A percentile compares a stretch with the other conserved stretches of the same genome.
Conservation (phyloP, 2,329 filamentous ascomycete species). For the Leptographium wingfieldii region DNA sequence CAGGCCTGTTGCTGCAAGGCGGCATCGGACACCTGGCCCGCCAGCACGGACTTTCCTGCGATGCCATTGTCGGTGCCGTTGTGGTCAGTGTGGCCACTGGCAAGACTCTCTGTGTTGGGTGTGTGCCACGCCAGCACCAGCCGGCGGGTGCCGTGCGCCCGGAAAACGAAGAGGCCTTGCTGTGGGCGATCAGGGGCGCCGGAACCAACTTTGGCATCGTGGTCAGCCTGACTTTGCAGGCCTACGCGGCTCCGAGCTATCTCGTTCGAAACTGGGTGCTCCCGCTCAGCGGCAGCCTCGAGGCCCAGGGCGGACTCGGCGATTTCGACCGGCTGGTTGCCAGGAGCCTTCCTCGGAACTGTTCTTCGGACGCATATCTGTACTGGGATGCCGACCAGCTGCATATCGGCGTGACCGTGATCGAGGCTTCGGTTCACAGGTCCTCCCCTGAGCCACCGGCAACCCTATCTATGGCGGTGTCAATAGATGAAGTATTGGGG, state of each 20-base stretch:
- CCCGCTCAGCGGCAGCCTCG: conserved; percentile 17
- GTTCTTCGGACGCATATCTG: conserved; percentile 43
- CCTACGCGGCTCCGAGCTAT: conserved; percentile 24
- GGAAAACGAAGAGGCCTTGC: conserved; percentile 18
- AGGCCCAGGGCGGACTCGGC: conserved; percentile 23
- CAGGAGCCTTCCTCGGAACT: conserved; percentile 25
- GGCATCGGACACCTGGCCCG: conserved; percentile 49
- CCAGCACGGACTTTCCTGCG: conserved; percentile 43
- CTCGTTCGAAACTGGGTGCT: conserved; percentile 26
- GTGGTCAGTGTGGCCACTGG: conserved; percentile 37
- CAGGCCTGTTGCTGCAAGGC: conserved; percentile 22
- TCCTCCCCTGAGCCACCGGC: too few relatives aligned
- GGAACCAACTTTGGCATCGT: conserved; percentile 31
- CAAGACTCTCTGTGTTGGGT: conserved; percentile 35
- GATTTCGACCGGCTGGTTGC: conserved; percentile 28
- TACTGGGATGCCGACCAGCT: conserved; percentile 33
- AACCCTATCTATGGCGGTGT: too few relatives aligned
- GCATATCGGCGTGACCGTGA: conserved; percentile 38
- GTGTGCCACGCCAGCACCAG: conserved; percentile 31
- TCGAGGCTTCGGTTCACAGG: conserved; percentile 22
- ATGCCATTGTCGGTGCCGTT: conserved; percentile 47
- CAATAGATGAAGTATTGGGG: background rate
- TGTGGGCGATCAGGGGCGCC: conserved; percentile 28
- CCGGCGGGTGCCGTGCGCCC: conserved; percentile 28
- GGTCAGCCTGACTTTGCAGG: conserved; percentile 20